Base-by-base conservation (phyloP, 495 filamentous ascomycete genomes). In the Echria macrotheca region DNA sequence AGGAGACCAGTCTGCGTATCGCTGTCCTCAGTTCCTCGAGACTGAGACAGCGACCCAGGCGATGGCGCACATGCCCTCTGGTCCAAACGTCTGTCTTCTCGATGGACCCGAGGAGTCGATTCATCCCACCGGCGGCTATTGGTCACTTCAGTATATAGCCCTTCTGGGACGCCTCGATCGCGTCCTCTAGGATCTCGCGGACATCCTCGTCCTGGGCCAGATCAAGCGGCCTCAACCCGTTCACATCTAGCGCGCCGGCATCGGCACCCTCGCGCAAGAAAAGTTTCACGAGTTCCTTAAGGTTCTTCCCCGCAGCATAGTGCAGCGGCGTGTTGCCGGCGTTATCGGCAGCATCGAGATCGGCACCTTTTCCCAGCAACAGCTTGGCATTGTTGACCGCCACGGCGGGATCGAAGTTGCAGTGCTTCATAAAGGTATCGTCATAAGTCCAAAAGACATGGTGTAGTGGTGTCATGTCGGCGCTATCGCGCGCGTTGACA, bases 391-490 rank as follows among this genome's bases (percentile, higher is more conserved):
- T 52, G 29, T 40, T 42, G 15, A 52, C 17, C 2, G 49, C 31
- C 14, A 52, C 32, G 32, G 8, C 49, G 7, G 49, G 49, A 19
- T 52, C 49, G 19, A 38, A 52, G 8, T 9, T 32, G 17, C 14
- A 18, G 3, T 9, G 9, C 21, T 28, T 12, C 17, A 5, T 26
- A 1, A 39, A 33, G n/a, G 11, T 22, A 11, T 39, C 14, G 8
- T 39, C 23, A 22, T 45, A 46, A 3, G 32, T 38, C 29, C 29
- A 45, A 24, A 60, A 53, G 26, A 55, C 54, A 19, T 52, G 57
- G 21, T 60, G 57, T 12, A 60, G 50, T 9, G 57, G 42, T 7
- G 57, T 60, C 47, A 57, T 57, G 25, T 52, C 57, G 10, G 50
- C 53, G 40, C 50, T 48, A n/a, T 60, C 57, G 23, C 50, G 57